Percentiles rank a stretch among this genome's conserved stretches.
Conservation (phyloP, 1,139 yeast genomes). For the Schizosaccharomyces versatilis region DNA sequence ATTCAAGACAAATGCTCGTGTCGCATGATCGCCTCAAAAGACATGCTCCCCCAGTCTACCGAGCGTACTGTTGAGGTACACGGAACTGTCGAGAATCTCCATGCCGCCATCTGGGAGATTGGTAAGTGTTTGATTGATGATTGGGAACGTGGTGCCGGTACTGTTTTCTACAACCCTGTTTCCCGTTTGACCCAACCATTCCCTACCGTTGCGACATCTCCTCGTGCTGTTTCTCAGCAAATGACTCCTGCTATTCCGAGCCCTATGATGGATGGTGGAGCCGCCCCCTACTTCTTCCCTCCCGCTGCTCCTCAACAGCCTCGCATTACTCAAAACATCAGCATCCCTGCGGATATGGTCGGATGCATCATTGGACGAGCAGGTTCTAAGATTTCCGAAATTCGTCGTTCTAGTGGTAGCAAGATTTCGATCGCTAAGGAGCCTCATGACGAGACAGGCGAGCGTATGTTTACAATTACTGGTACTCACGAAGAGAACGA, state of each 20-base stretch:
- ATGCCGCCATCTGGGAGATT: conserved; percentile 36
- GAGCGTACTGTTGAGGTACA: conserved; percentile 79
- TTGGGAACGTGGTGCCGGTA: conserved; percentile 36
- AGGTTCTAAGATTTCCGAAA: conserved; percentile 71
- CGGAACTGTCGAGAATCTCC: conserved; percentile 48
- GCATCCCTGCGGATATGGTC: conserved; percentile 63
- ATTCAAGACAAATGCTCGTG: conserved; percentile 51
- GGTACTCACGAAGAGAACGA: conserved; percentile 48
- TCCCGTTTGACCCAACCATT: conserved; percentile 9
- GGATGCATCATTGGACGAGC: conserved; percentile 81
- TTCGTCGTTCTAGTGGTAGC: conserved; percentile 61
- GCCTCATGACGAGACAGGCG: conserved; percentile 35
- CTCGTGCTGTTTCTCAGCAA: neutral
- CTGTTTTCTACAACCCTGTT: conserved; percentile 40
- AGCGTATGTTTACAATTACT: conserved; percentile 49
- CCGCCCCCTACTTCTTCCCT: neutral
- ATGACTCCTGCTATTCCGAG: neutral
- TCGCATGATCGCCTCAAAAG: conserved; percentile 74
- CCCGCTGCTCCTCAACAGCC: conserved; percentile 1
- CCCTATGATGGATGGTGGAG: neutral
- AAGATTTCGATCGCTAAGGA: conserved; percentile 58
- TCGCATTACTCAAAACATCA: conserved; percentile 22
- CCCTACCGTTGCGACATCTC: conserved; percentile 6
- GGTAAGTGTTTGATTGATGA: conserved; percentile 59
- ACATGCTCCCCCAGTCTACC: conserved; percentile 59